Evolutionary conservation across 1,139 yeast genomes (phyloP).

Genomic region (Kluyveromyces sp.): DNA sequence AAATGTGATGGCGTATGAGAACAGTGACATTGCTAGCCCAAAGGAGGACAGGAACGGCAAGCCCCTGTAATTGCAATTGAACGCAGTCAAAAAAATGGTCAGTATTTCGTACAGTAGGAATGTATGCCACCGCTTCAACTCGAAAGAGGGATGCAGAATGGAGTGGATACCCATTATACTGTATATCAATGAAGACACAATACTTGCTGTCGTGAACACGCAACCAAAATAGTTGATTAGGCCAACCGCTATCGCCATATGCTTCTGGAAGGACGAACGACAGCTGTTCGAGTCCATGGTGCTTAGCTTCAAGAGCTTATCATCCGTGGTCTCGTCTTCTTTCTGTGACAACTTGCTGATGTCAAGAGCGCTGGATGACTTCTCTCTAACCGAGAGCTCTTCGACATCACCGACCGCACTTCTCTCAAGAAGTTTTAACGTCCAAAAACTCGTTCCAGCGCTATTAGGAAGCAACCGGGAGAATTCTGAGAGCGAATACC

Average conservation of each 20-base stretch:
- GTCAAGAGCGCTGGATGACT: not conserved
- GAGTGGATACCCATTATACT: conserved; percentile 45
- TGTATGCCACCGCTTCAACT: conserved; percentile 43
- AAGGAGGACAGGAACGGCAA: conserved; percentile 35
- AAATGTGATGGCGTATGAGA: conserved; percentile 42
- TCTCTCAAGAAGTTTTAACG: conserved; percentile 46
- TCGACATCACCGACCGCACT: not conserved
- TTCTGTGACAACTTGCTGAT: not conserved
- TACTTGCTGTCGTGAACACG: conserved; percentile 49
- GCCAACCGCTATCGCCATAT: conserved; percentile 12
- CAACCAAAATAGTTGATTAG: conserved; percentile 37
- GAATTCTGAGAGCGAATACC: conserved; percentile 43
- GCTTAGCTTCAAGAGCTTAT: conserved; percentile 4
- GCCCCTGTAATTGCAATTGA: conserved; percentile 32
- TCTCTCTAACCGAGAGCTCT: not conserved
- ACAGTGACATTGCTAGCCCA: conserved; percentile 43
- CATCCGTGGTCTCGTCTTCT: conserved; percentile 2
- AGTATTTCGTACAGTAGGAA: conserved; percentile 38
- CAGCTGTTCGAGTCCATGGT: conserved; percentile 23
- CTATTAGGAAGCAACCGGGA: conserved; percentile 49
- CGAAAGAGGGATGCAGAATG: conserved; percentile 38
- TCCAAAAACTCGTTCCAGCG: conserved; percentile 59
- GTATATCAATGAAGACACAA: conserved; percentile 43
- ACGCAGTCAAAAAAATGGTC: conserved; percentile 27
- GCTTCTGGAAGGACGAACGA: conserved; percentile 34